A percentile compares a stretch with the other conserved stretches of the same genome.
phyloP scores from a whole-genome alignment of 176 grass and related monocot species.

The Miscanthus lutarioriparius region DNA sequence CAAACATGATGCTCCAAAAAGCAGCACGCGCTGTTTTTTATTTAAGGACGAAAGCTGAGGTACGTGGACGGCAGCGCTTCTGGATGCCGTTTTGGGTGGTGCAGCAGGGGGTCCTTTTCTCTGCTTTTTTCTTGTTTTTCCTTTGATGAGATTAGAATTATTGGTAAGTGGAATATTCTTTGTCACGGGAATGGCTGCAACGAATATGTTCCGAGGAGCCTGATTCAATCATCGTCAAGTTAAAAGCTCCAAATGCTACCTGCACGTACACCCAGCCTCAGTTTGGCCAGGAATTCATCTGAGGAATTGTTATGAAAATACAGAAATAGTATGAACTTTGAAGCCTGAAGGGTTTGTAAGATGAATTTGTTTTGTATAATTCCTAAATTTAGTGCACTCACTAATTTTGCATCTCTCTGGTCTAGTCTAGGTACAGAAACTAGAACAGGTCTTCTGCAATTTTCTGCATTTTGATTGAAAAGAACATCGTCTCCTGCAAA shows the following conservation, averaged over 20 bases:
- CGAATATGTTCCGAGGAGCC: conserved; percentile 58
- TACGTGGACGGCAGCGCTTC: conserved; percentile 39
- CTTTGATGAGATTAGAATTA: conserved; percentile 2
- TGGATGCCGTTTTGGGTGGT: conserved; percentile 6
- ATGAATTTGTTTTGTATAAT: neutral
- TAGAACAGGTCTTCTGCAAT: too few species aligned
- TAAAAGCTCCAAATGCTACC: conserved; percentile 8
- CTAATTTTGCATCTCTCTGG: too few species aligned
- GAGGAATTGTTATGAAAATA: neutral
- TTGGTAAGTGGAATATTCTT: conserved; percentile 48
- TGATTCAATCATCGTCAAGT: neutral
- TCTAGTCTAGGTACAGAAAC: neutral
- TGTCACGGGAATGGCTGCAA: conserved; percentile 24
- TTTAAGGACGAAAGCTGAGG: neutral
- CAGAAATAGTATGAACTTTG: neutral
- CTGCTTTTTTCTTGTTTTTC: neutral
- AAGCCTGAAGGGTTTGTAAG: too few species aligned
- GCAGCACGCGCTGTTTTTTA: neutral
- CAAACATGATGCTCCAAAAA: conserved; percentile 41
- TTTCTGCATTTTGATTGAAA: too few species aligned
- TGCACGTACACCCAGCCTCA: neutral
- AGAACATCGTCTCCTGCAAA: too few species aligned
- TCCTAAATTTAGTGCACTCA: neutral
- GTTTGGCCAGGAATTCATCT: neutral
- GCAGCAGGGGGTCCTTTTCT: neutral